Evolutionary conservation across 805 yeast genomes (phyloP).

Genomic region (Candida sakaeoensis): DNA sequence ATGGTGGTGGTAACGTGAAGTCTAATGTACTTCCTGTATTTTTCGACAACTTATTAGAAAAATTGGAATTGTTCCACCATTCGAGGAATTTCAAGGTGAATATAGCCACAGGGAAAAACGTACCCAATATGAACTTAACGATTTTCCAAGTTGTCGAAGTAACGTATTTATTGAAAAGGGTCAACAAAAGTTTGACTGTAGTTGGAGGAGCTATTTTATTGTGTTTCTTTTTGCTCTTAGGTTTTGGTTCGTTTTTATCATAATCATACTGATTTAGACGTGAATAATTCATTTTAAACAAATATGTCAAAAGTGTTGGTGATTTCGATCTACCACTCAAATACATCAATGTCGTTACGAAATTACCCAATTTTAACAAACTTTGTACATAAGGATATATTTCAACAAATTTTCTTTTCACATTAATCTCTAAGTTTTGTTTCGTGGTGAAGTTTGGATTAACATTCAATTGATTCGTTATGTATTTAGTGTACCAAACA

Average conservation of each 20-base stretch:
- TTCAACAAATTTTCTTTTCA: conserved; percentile 45
- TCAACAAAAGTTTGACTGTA: conserved; percentile 29
- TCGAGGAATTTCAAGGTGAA: conserved; percentile 80
- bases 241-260: conserved; percentile 26
- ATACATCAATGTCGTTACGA: conserved; percentile 59
- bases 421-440: conserved; percentile 26
- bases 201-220: conserved; percentile 41
- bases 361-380: conserved; percentile 42
- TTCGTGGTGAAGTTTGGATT: conserved; percentile 17
- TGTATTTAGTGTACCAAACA: conserved; percentile 53
- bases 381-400: conserved; percentile 60
- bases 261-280: conserved; percentile 55
- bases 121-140: conserved; percentile 34
- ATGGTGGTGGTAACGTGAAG: conserved; percentile 47
- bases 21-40: conserved; percentile 45
- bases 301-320: conserved; percentile 56
- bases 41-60: conserved; percentile 55
- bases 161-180: conserved; percentile 18
- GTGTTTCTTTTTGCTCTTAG: conserved; percentile 12
- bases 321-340: conserved; percentile 64
- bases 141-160: conserved; percentile 30
- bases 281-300: conserved; percentile 63
- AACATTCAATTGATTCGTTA: conserved; percentile 43
- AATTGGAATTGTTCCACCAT: conserved; percentile 87
- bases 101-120: conserved; percentile 75